Base-by-base conservation (phyloP, 1,139 yeast species). In the Pichia sp. region DNA sequence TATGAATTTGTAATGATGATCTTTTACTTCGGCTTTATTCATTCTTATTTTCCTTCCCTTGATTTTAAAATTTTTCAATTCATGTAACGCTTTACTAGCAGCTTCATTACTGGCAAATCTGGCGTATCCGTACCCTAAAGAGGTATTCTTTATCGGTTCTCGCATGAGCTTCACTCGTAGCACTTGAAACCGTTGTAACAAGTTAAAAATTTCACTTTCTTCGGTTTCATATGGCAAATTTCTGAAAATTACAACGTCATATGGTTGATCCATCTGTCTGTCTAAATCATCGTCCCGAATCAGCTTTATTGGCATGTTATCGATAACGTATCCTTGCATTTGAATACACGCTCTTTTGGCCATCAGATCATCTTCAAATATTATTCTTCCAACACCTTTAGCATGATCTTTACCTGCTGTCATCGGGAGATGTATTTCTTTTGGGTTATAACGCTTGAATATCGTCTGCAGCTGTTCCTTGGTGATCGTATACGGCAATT, bases 91-190 rank as follows among this genome's bases (percentile, higher is more conserved):
- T 49, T 61, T 61, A 41, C 66, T 68, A 2, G 80, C 79, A 35
- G 73, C 73, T 32, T 65, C 68, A 49, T 66, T 55, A 43, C 64
- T 55, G 42, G 63, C 67, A 55, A 76, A 75, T 54, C 75, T 71
- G 45, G 73, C 75, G 60, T 73, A 76, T 16, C 78, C 81, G 61
- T 73, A 75, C 9, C 81, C 81, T 46, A 74, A 65, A 40, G 51
- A 49, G 10, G 53, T 52, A 26, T 49, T 39, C 9, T 50, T 46
- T 9, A 56, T 50, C 3, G 61, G 61, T 1, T 61, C 55, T 37
- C 55, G 46, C 9, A 53, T 51, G 9, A 59, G 44, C 16, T 58
- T 57, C 37, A 61, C 52, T 31, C 61, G 38, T n/a, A 57, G 33
- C 1, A 58, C 61, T 33, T 56, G 56, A 29, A 48, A 47, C 2